Conservation (phyloP, 345 rosid species). For the Lepidium africanum region DNA sequence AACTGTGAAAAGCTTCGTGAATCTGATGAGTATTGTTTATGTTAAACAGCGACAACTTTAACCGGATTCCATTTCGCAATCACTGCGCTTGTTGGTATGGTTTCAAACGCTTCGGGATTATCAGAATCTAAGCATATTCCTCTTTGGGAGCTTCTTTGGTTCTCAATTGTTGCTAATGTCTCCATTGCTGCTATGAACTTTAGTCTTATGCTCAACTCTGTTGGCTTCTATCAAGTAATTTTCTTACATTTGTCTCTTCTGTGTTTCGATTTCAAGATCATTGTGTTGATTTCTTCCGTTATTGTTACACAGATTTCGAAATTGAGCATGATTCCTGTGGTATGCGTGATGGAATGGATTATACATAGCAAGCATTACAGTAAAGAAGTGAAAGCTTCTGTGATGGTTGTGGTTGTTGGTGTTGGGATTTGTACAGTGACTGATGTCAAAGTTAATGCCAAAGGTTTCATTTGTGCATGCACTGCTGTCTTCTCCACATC, state of each 20-base stretch:
- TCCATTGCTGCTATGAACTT: constrained; percentile 89
- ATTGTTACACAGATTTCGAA: constrained; percentile 57
- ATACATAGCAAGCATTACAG: constrained; percentile 75
- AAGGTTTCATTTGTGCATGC: constrained; percentile 86
- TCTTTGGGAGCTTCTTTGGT: constrained; percentile 96
- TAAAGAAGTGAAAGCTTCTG: constrained; percentile 68
- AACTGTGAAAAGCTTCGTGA: neutral
- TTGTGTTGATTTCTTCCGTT: neutral
- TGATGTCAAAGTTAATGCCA: constrained; percentile 88
- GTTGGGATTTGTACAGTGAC: constrained; percentile 95
- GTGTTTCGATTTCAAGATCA: neutral
- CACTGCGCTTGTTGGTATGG: constrained; percentile 81
- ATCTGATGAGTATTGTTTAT: neutral
- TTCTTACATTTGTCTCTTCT: neutral
- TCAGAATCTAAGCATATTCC: constrained; percentile 75
- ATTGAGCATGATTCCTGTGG: constrained; percentile 95
- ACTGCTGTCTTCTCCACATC: constrained; percentile 81
- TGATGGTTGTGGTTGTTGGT: constrained; percentile 78
- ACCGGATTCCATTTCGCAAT: constrained; percentile 90
- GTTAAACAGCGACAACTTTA: constrained; percentile 60
- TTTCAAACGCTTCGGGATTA: constrained; percentile 81
- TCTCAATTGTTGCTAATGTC: constrained; percentile 71
- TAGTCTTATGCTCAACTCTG: constrained; percentile 94
- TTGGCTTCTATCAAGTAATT: constrained; percentile 79
- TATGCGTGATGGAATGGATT: constrained; percentile 92